Percentiles rank a stretch among this genome's conserved stretches.
Evolutionary conservation across 768 basidiomycete genomes (phyloP).

Genomic region (Daedaleopsis nitida): DNA sequence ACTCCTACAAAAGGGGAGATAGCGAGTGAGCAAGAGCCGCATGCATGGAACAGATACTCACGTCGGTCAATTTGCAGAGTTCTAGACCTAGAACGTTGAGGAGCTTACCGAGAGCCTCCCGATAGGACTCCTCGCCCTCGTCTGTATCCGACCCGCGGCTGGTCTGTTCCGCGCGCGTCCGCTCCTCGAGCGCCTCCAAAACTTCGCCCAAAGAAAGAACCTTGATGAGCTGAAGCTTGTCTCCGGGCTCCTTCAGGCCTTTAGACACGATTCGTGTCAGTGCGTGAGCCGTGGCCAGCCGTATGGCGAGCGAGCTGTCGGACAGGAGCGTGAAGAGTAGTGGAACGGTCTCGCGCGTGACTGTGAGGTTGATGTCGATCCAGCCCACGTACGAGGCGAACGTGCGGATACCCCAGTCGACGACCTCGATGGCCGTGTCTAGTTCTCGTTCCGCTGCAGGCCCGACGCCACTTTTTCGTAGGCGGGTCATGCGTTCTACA

Average conservation of each 20-base stretch:
- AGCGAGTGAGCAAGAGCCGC: not conserved
- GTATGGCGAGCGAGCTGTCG: conserved; percentile 75
- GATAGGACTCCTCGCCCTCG: conserved; percentile 85
- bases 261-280: conserved; percentile 85
- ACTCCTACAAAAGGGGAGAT: conserved; percentile 47
- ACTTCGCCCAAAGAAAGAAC: conserved; percentile 86
- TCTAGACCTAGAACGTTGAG: conserved; percentile 83
- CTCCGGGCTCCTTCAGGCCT: conserved; percentile 87
- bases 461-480: conserved; percentile 49
- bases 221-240: conserved; percentile 88
- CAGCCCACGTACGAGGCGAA: conserved; percentile 95
- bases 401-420: conserved; percentile 91
- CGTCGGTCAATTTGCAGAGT: conserved; percentile 82
- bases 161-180: conserved; percentile 67
- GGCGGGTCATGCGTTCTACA: conserved; percentile 53
- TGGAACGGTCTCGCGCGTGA: conserved; percentile 86
- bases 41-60: conserved; percentile 32
- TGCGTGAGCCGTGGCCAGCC: conserved; percentile 79
- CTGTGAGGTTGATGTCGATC: conserved; percentile 96
- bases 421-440: conserved; percentile 69
- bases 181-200: conserved; percentile 76
- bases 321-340: conserved; percentile 83
- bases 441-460: conserved; percentile 52
- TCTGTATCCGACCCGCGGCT: conserved; percentile 73
- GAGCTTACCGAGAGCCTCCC: conserved; percentile 85